Conservation (phyloP, 2,329 filamentous ascomycete species). For the Calonectria multiphialidica region DNA sequence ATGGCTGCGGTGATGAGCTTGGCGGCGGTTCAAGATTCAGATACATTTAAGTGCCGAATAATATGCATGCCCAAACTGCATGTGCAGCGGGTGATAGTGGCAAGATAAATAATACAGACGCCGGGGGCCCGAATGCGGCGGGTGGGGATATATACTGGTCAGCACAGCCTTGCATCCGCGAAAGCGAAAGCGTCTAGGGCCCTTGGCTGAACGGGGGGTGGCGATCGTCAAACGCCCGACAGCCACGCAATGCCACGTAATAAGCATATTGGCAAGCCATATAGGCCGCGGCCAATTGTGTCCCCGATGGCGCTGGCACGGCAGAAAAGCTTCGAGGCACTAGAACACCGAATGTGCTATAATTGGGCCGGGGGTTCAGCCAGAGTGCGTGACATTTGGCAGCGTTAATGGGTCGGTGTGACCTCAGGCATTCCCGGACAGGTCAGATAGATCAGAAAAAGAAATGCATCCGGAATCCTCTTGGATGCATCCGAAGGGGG, state of each 20-base stretch:
- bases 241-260: slow-evolving; percentile 41
- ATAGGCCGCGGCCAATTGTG: slow-evolving; percentile 6
- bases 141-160: slow-evolving; percentile 27
- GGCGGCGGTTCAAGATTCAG: slow-evolving; percentile 7
- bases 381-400: slow-evolving; percentile 13
- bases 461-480: slow-evolving; percentile 20
- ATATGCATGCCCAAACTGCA: background rate
- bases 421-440: slow-evolving; percentile 1
- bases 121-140: slow-evolving; percentile 5
- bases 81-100: background rate
- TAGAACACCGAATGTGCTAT: slow-evolving; percentile 31
- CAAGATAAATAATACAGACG: slow-evolving; percentile 10
- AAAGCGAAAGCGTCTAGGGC: slow-evolving; percentile 27
- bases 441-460: background rate
- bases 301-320: slow-evolving; percentile 8
- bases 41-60: slow-evolving; percentile 1
- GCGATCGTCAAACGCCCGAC: slow-evolving; percentile 27
- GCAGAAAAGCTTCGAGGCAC: slow-evolving; percentile 21
- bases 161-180: slow-evolving; percentile 26
- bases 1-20: slow-evolving; percentile 23
- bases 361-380: slow-evolving; percentile 32
- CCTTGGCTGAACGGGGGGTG: slow-evolving; percentile 29
- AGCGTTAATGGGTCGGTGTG: slow-evolving; percentile 15
- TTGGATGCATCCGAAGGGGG: slow-evolving; percentile 12
- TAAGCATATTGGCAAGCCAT: slow-evolving; percentile 25